Base-by-base conservation (phyloP, 2,329 filamentous ascomycete species). In the Malbranchea zuffiana region DNA sequence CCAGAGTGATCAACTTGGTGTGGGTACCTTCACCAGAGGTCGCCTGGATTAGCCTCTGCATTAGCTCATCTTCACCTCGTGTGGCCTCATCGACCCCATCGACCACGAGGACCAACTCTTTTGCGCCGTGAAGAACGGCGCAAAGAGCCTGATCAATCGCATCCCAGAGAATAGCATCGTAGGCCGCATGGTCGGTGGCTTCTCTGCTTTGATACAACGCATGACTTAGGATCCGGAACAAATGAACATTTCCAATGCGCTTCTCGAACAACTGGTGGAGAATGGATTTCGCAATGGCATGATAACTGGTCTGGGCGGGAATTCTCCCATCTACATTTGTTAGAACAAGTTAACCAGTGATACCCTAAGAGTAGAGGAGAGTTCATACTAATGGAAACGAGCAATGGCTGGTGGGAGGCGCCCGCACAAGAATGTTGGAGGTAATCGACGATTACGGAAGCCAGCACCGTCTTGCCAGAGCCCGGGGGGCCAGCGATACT, bases 191-290 rank as follows among this genome's bases (percentile, higher is more conserved):
- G 19, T 44, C 43, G 1, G 44, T 46, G 4, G 48, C 44, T 28
- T 44, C 45, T 12, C 43, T 42, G 37, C 50, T 51, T 3, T 43
- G 49, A 20, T 56, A 47, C 19, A 52, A 51, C 1, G 56, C 54
- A 7, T 60, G 53, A 0, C 41, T 41, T 6, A 63, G 46, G 15
- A 58, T 52, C 8, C 61, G 48, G 13, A 59, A 52, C 3, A 63
- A 49, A n/a, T 52, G 47, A 11, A 59, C 45, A 35, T 63, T 62
- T 2, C 60, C 60, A 33, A 62, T 61, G 21, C 58, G 52, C 39
- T 54, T 56, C 17, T 53, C 51, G 25, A 63, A 57, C 0, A 63
- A 48, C 36, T 63, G 60, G 28, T 38, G 47, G 11, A 63, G 20
- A n/a, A n/a, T n/a, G n/a, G n/a, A n/a, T n/a, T n/a, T n/a, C n/a